Evolutionary conservation across 1,284 basidiomycete genomes (phyloP), one percentile per base, ranked within the genome.

Genomic region (Meira miltonrushii): DNA sequence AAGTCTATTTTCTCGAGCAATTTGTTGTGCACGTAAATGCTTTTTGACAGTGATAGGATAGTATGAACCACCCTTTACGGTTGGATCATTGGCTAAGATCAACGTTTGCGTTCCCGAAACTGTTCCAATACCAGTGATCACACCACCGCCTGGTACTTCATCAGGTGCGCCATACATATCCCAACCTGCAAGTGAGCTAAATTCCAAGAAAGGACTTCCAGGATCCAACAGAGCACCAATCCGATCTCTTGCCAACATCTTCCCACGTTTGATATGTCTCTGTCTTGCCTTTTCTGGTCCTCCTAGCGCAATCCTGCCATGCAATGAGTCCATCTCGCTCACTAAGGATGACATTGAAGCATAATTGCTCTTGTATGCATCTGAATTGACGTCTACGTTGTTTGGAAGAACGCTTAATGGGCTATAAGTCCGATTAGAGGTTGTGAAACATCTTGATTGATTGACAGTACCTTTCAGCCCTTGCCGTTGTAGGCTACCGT

Each of bases 41-140:
- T 96, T 96, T 85, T 95, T 96, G 67, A 92, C 88, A 9, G 92
- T 93, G 61, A 96, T 81, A 12, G 92, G 92, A 76, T 92, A 92
- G 55, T 70, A 72, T 40, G 65, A 63, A 39, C 68, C 70, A 33
- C 68, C 68, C 28, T 72, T 69, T 48, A 72, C 66, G 21, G 72
- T 71, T 28, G 92, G 88, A 75, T 96, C 92, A 79, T 96, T 96
- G 41, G 91, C 88, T 11, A 95, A 86, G 9, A 96, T 80, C 76
- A 95, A 86, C 75, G 90, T 93, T 77, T 92, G 89, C 59, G 85
- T 82, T 7, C 89, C 91, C 17, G 87, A 84, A 52, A 95, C 87
- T 57, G 86, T 81, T 41, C 86, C 86, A 66, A 96, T 88, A 33
- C 92, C 92, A 5, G 92, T 92, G 66, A 96, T 89, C 60, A 96